Conservation (phyloP, 2,329 filamentous ascomycete species). For the Decorospora gaudefroyi region DNA sequence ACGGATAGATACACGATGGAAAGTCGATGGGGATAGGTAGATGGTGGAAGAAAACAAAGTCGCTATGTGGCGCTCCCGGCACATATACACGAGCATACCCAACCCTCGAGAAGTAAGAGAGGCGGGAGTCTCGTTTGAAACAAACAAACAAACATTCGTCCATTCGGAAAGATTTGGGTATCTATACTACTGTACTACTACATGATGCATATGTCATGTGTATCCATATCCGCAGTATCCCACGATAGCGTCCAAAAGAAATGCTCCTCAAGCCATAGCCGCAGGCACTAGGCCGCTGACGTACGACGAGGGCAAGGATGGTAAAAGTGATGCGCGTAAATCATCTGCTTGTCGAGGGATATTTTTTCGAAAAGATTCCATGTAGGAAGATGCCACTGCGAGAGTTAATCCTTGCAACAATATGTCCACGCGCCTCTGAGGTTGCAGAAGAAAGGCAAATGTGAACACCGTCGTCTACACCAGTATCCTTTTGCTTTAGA, state of each 20-base stretch:
- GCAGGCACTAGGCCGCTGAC: constrained; percentile 20
- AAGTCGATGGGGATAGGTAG: too few relatives aligned
- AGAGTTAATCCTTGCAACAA: constrained; percentile 1
- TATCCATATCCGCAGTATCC: constrained; percentile 17
- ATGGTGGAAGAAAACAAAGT: too few relatives aligned
- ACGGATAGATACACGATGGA: too few relatives aligned
- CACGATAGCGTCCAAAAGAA: constrained; percentile 32
- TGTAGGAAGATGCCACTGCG: constrained; percentile 3
- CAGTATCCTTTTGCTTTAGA: too few relatives aligned
- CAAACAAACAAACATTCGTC: constrained; percentile 8
- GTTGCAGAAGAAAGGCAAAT: too few relatives aligned
- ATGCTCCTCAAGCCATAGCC: constrained; percentile 23
- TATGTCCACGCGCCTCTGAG: too few relatives aligned
- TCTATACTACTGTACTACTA: constrained; percentile 40
- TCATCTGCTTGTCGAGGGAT: constrained; percentile 13
- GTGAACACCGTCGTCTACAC: too few relatives aligned
- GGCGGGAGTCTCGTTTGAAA: neutral
- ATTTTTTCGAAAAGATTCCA: neutral
- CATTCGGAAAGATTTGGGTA: constrained; percentile 31
- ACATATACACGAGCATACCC: too few relatives aligned
- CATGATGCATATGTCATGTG: constrained; percentile 21
- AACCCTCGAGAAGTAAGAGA: too few relatives aligned
- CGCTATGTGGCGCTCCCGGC: too few relatives aligned
- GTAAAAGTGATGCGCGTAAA: constrained; percentile 17
- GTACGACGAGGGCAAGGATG: constrained; percentile 19